phyloP scores from a whole-genome alignment of 331 rosid species.

The Arachis monticola region DNA sequence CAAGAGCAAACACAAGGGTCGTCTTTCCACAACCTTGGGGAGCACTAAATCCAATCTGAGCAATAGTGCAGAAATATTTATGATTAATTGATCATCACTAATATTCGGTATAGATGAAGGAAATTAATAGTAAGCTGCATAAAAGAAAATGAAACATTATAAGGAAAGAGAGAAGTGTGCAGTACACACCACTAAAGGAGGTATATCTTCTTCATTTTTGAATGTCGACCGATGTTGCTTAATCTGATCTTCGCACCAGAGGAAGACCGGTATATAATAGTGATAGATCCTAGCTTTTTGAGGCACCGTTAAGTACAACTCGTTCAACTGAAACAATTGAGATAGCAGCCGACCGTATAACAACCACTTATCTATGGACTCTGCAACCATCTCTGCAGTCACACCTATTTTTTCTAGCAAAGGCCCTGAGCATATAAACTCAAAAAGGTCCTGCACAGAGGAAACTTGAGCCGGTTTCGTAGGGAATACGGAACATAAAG shows the following conservation, averaged over 20 bases:
- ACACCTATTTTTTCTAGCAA: constrained; percentile 67
- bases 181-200: constrained; percentile 75
- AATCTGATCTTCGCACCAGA: constrained; percentile 89
- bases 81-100: neutral
- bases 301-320: constrained; percentile 61
- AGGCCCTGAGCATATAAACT: constrained; percentile 84
- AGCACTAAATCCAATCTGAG: constrained; percentile 94
- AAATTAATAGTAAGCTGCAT: neutral
- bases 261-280: constrained; percentile 87
- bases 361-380: constrained; percentile 84
- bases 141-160: neutral
- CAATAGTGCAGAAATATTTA: constrained; percentile 7
- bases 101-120: neutral
- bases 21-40: constrained; percentile 99
- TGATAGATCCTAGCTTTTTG: constrained; percentile 92
- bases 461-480: constrained; percentile 71
- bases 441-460: constrained; percentile 72
- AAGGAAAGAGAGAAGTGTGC: neutral
- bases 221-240: constrained; percentile 61
- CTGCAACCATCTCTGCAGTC: constrained; percentile 58
- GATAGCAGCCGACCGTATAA: constrained; percentile 64
- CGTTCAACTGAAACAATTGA: constrained; percentile 72
- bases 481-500: constrained; percentile 58
- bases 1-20: constrained; percentile 91
- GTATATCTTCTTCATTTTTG: constrained; percentile 72